Evolutionary conservation across 768 basidiomycete species (phyloP), one percentile per base, ranked within the genome.

Genomic region (Hydnum rufescens): DNA sequence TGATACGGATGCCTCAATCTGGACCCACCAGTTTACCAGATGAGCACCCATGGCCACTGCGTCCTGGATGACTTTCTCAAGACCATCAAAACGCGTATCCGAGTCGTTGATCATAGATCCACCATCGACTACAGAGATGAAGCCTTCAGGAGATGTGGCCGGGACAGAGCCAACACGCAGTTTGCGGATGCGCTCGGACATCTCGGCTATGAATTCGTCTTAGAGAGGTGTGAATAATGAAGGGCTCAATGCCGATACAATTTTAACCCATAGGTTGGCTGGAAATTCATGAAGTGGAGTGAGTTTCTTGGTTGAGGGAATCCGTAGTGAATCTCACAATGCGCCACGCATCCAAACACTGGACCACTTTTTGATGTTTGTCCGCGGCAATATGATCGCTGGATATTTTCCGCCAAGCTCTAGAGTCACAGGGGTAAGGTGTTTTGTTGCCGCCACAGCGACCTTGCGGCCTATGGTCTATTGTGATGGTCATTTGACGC

Each of bases 401-500:
- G 92, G 88, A 62, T 99, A 95, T 64, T 97, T 93, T 31, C 89
- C 87, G 30, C 93, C 93, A 1, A 99, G 74, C 65, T 97, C 93
- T 23, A 99, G 75, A 0, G 85, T 87, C 0, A 95, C 83, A 0
- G 93, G 93, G 0, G 84, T 92, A 42, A 95, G 73, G 60, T 90
- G 74, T 56, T 80, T 76, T 0, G 88, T 82, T 16, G 90, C 93
- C 49, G 82, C 86, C 19, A 70, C 58, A 0, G 89, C 88, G 55
- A 97, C 76, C 78, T 88, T 61, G 26, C 58, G 59, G 23, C 65
- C 66, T 30, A 64, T 59, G 8, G 59, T 59, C 51, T 64, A 54
- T 49, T 30, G 13, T 31, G 4, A 25, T 13, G 3, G 6, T 28
- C 3, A 36, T 31, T 42, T 4, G 4, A 4, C 23, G 28, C 19